Base-by-base conservation (phyloP, 1,139 yeast genomes). In the Candida sp. region DNA sequence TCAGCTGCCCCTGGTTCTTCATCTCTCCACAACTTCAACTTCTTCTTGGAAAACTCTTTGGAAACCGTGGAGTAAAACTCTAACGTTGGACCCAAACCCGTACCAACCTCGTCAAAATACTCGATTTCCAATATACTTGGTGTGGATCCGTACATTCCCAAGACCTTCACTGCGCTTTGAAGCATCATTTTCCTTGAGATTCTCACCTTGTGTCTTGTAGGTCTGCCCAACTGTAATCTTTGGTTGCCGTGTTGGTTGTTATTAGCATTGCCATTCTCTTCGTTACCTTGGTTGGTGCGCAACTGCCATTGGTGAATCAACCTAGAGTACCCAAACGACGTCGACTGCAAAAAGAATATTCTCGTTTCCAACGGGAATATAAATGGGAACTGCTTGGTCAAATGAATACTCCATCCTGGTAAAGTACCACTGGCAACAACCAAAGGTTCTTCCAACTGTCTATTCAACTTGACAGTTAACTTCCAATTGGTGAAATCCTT, bases 11-110 rank as follows among this genome's bases (percentile, higher is more conserved):
- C 49, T 8, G 53, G 53, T n/a, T 64, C 67, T 12, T 72, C 75
- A 45, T 76, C 75, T 58, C 96, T 79, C 99, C 99, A 94, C 69
- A 94, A 72, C 17, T 69, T 70, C 50, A 87, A 69, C 47, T 77
- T 78, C 50, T 77, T 79, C 55, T 73, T 78, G 1, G 88, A 75
- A 63, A 74, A 91, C 54, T 88, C 94, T 54, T 76, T 83, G 0
- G 98, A 91, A 4, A 90, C 94, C 9, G 80, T 75, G 0, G 98
- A 85, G 64, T 91, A 94, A 63, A 94, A 94, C 67, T 94, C 99
- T 55, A 93, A 75, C 0, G 99, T 94, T 2, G 99, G 99, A 0
- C 99, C 99, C 47, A 92, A 72, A 0, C 99, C 99, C 1, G 97
- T 88, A 9, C 99, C 99, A n/a, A 82, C 97, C 65, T 94, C 99